These are phyloP conservation scores for Protea cynaroides DNA, from an alignment of 164 flowering plant species.

Conservation along the genomic window DNA sequence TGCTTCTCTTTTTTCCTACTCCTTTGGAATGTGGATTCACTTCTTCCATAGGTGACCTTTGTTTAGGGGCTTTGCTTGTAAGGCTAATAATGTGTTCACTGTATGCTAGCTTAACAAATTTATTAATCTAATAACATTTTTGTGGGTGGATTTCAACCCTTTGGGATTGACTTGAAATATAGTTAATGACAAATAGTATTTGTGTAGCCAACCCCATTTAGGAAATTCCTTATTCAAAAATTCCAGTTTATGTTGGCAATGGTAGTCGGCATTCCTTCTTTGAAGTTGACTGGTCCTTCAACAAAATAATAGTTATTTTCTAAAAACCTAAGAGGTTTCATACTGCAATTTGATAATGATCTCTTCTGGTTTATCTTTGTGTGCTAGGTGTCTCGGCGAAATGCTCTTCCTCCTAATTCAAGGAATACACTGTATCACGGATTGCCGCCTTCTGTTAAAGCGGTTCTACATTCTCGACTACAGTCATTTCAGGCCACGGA, in stretches of 20 bases:
- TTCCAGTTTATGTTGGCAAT: too few relatives aligned
- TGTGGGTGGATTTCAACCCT: not conserved
- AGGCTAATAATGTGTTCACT: not conserved
- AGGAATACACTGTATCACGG: slow-evolving; percentile 61
- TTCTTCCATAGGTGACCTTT: not conserved
- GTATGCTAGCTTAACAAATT: not conserved
- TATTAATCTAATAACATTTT: not conserved
- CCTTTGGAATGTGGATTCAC: not conserved
- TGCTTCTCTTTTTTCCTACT: not conserved
- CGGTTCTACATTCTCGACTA: slow-evolving; percentile 45
- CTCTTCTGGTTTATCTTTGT: not conserved
- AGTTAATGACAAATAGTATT: too few relatives aligned
- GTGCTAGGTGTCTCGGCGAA: slow-evolving; percentile 62
- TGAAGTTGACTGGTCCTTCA: too few relatives aligned
- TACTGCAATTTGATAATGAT: not conserved
- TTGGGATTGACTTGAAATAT: too few relatives aligned
- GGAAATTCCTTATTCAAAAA: too few relatives aligned
- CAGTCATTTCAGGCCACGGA: slow-evolving; percentile 31
- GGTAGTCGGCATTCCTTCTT: too few relatives aligned
- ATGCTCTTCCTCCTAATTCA: slow-evolving; percentile 53
- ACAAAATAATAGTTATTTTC: too few relatives aligned
- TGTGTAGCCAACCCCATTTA: too few relatives aligned
- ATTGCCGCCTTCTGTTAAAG: slow-evolving; percentile 54
- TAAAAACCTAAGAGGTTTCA: not conserved
- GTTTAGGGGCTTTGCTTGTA: not conserved